Base-by-base conservation (phyloP, 106 monocot species). In the Ottelia alismoides region DNA sequence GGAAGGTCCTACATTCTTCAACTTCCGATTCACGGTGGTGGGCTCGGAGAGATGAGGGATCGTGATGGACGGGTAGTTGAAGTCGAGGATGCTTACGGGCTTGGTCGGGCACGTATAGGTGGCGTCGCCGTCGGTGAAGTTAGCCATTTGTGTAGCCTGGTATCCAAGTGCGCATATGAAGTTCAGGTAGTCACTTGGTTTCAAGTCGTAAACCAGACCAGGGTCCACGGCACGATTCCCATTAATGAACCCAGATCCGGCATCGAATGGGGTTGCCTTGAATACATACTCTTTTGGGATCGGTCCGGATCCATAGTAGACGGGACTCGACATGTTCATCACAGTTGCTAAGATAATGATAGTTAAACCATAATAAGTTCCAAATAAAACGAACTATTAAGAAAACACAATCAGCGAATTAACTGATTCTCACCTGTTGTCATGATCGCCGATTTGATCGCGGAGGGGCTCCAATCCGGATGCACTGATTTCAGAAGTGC, bases 371-470 rank as follows among this genome's bases (percentile, higher is more conserved):
- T n/a, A n/a, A n/a, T n/a, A n/a, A n/a, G n/a, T n/a, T n/a, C n/a
- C n/a, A n/a, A n/a, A n/a, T n/a, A n/a, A n/a, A n/a, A n/a, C n/a
- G n/a, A n/a, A n/a, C n/a, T n/a, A n/a, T n/a, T n/a, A n/a, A n/a
- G n/a, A n/a, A n/a, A n/a, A n/a, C n/a, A n/a, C n/a, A n/a, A n/a
- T n/a, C n/a, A n/a, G n/a, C n/a, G n/a, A n/a, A 6, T 43, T 7
- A 43, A 43, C 6, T 6, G 10, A 43, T 43, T 16, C 53, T n/a
- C 19, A 78, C 83, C 83, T 6, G 72, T 66, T 25, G 85, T 85
- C 76, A 85, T 76, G 63, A 85, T 77, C n/a, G 85, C 76, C 0
- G 85, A 85, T 70, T 60, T 70, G 59, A 85, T 80, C 0, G 76
- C 79, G 0, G 85, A 46, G 18, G 85, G 85, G 25, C 72, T 76